Evolutionary conservation across 1,139 yeast genomes (phyloP).

Genomic region (Candida dubliniensis): DNA sequence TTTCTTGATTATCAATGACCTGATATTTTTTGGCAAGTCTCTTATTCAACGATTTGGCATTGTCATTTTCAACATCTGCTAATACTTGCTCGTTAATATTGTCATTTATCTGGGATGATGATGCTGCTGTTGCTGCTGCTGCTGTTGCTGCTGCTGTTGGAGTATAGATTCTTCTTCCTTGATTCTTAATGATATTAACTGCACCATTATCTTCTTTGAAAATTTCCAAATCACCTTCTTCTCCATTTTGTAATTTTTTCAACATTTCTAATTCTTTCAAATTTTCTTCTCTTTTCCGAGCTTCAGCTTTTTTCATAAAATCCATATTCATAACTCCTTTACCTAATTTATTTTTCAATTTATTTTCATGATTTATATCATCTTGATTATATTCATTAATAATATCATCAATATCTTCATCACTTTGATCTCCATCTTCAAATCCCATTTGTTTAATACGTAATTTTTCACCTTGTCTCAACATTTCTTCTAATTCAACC

Average conservation of each 20-base stretch:
- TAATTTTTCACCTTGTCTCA: slow-evolving; percentile 79
- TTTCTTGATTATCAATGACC: slow-evolving; percentile 14
- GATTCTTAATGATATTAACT: slow-evolving; percentile 56
- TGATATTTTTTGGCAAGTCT: slow-evolving; percentile 33
- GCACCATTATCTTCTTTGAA: slow-evolving; percentile 31
- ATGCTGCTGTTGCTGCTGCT: slow-evolving; percentile 43
- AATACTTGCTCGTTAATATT: slow-evolving; percentile 42
- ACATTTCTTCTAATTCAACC: slow-evolving; percentile 91
- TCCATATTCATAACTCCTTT: slow-evolving; percentile 93
- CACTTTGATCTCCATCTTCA: slow-evolving; percentile 54
- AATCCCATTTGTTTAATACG: slow-evolving; percentile 73
- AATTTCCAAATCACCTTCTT: slow-evolving; percentile 40
- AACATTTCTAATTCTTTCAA: slow-evolving; percentile 52
- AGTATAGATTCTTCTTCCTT: slow-evolving; percentile 81
- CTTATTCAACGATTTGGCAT: slow-evolving; percentile 45
- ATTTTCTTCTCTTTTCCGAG: slow-evolving; percentile 57
- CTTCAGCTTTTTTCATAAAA: slow-evolving; percentile 88
- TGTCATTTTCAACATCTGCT: slow-evolving; percentile 58
- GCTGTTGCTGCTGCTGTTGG: slow-evolving; percentile 51
- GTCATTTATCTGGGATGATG: slow-evolving; percentile 43
- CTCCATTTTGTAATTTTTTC: slow-evolving; percentile 46
- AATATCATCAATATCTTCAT: slow-evolving; percentile 50
- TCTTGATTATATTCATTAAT: slow-evolving; percentile 53
- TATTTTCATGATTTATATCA: slow-evolving; percentile 32
- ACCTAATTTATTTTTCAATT: slow-evolving; percentile 50